Evolutionary conservation across 1,284 basidiomycete species (phyloP).

Genomic region (Leucoagaricus sp.): DNA sequence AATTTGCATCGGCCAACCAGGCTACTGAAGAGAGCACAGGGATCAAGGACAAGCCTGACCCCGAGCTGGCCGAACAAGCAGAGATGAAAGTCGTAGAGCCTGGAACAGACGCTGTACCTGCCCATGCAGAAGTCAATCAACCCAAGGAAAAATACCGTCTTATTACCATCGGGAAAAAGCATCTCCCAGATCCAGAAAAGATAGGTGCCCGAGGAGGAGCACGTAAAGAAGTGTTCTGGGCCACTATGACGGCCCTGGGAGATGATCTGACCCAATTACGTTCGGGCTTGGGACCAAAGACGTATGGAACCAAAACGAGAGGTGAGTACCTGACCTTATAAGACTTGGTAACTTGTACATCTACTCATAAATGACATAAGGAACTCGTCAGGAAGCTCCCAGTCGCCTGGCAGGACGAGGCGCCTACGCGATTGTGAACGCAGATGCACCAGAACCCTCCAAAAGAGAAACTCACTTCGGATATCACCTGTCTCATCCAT

Average conservation of each 20-base stretch:
- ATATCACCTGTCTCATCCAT: slow-evolving; percentile 58
- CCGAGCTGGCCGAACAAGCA: slow-evolving; percentile 25
- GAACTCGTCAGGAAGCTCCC: slow-evolving; percentile 54
- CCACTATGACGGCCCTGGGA: slow-evolving; percentile 50
- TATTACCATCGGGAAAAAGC: slow-evolving; percentile 64
- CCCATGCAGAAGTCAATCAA: slow-evolving; percentile 36
- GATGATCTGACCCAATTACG: slow-evolving; percentile 53
- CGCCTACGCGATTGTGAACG: slow-evolving; percentile 63
- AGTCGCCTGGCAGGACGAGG: slow-evolving; percentile 61
- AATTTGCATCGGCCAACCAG: slow-evolving; percentile 32
- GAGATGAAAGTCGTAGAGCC: slow-evolving; percentile 43
- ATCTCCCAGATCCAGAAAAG: slow-evolving; percentile 52
- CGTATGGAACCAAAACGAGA: slow-evolving; percentile 67
- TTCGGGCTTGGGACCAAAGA: slow-evolving; percentile 50
- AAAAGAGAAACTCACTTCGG: slow-evolving; percentile 55
- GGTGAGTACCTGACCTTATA: slow-evolving; percentile 31
- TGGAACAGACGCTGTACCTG: slow-evolving; percentile 52
- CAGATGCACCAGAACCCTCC: slow-evolving; percentile 44
- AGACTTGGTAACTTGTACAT: no score
- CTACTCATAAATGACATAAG: slow-evolving; percentile 25
- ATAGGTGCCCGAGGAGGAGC: slow-evolving; percentile 28
- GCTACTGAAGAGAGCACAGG: slow-evolving; percentile 14
- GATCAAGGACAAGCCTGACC: slow-evolving; percentile 19
- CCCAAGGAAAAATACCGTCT: slow-evolving; percentile 52
- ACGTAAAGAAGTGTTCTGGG: slow-evolving; percentile 58